A percentile compares a stretch with the other conserved stretches of the same genome.
phyloP scores from a whole-genome alignment of 257 asterid species.

The Coffea canephora region DNA sequence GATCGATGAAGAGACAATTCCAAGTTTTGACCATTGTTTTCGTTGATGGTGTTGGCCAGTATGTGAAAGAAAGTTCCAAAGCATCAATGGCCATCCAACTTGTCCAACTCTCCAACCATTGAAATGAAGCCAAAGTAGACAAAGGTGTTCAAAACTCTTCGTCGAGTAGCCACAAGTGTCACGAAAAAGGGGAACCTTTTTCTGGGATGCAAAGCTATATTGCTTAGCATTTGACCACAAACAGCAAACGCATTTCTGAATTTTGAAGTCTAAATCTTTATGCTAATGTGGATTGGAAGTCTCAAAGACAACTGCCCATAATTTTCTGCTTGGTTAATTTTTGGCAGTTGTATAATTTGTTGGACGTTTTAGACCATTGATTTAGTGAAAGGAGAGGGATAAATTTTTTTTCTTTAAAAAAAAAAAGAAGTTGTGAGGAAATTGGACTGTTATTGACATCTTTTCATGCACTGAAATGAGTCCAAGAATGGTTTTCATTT shows the following conservation, averaged over 20 bases:
- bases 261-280: no score
- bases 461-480: neutral
- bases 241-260: neutral
- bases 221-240: neutral
- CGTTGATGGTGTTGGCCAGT: neutral
- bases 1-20: neutral
- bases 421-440: neutral
- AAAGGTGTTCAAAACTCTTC: slow-evolving; percentile 28
- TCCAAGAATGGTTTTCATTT: neutral
- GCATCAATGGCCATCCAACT: neutral
- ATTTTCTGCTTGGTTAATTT: neutral
- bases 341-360: neutral
- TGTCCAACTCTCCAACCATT: slow-evolving; percentile 8
- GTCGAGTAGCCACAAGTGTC: slow-evolving; percentile 48
- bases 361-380: neutral
- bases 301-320: neutral
- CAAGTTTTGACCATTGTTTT: neutral
- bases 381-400: neutral
- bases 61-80: neutral
- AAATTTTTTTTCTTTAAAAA: no score
- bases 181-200: neutral
- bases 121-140: slow-evolving; percentile 11
- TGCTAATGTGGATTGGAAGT: no score
- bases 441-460: neutral
- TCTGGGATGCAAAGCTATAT: neutral